These are phyloP conservation scores for Trichoderma aggressivum DNA, from an alignment of 2,329 filamentous ascomycete species.

Conservation along the genomic window DNA sequence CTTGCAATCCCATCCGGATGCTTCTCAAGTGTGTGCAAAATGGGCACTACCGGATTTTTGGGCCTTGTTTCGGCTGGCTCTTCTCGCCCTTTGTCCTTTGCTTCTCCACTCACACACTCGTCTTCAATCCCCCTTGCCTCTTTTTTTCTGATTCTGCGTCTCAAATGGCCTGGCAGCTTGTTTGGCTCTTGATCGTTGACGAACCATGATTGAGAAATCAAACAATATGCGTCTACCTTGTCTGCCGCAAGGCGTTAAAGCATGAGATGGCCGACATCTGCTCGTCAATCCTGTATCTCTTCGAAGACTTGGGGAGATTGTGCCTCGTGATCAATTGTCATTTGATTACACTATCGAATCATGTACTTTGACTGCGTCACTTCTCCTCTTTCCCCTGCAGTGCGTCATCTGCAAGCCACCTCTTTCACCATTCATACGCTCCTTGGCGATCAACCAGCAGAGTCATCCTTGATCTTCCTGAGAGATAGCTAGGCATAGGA, in stretches of 20 bases:
- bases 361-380: not conserved
- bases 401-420: not conserved
- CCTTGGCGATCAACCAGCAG: not conserved
- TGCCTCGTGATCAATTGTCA: not conserved
- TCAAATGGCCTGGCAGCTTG: not conserved
- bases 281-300: not conserved
- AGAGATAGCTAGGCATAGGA: not conserved
- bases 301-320: not conserved
- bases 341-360: not conserved
- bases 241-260: conserved; percentile 22
- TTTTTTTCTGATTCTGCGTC: not conserved
- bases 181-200: not conserved
- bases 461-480: not conserved
- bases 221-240: not conserved
- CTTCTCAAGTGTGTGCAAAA: conserved; percentile 24
- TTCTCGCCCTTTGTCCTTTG: not conserved
- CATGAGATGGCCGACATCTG: conserved; percentile 22
- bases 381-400: not conserved
- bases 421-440: not conserved
- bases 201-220: conserved; percentile 14
- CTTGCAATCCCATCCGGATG: not conserved
- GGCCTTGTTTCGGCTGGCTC: conserved; percentile 21
- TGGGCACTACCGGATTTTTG: conserved; percentile 32
- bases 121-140: not conserved
- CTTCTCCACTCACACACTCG: not conserved